phyloP scores from a whole-genome alignment of 2,329 filamentous ascomycete species.

The Aureobasidium namibiae region DNA sequence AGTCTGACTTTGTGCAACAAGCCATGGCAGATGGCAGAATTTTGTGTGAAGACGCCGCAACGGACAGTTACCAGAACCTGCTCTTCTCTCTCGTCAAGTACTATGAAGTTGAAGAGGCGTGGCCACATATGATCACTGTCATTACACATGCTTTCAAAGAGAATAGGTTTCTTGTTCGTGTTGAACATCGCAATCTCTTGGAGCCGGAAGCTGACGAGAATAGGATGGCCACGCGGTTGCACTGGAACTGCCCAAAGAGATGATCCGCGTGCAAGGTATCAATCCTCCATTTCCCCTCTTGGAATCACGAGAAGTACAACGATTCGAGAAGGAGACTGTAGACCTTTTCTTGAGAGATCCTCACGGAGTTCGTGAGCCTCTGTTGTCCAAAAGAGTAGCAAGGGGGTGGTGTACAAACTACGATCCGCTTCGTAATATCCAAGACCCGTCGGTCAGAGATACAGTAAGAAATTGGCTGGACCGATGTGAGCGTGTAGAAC shows the following conservation, averaged over 20 bases:
- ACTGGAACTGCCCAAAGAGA: slow-evolving; percentile 34
- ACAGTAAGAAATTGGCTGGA: background rate
- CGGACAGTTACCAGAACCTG: slow-evolving; percentile 82
- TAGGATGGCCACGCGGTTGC: slow-evolving; percentile 30
- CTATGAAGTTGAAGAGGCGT: slow-evolving; percentile 29
- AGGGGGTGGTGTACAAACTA: background rate
- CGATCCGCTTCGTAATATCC: background rate
- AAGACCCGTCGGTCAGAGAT: background rate
- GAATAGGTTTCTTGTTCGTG: slow-evolving; percentile 29
- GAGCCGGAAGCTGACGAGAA: background rate
- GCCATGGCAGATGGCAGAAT: slow-evolving; percentile 21
- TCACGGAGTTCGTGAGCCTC: background rate
- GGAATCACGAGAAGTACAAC: background rate
- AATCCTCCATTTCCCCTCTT: slow-evolving; percentile 32
- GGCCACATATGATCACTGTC: slow-evolving; percentile 34
- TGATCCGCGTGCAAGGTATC: slow-evolving; percentile 36
- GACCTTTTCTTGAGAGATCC: slow-evolving; percentile 1
- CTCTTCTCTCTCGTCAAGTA: slow-evolving; percentile 63
- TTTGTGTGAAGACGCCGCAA: slow-evolving; percentile 61
- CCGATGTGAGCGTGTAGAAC: background rate
- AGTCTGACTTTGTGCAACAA: slow-evolving; percentile 16
- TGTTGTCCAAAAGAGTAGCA: background rate
- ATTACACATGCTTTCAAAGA: slow-evolving; percentile 43
- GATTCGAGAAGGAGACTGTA: background rate
- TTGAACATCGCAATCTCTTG: too few species aligned